These are phyloP conservation scores for Auxenochlorella pyrenoidosa DNA, from an alignment of 139 green algal genomes.

Conservation along the genomic window DNA sequence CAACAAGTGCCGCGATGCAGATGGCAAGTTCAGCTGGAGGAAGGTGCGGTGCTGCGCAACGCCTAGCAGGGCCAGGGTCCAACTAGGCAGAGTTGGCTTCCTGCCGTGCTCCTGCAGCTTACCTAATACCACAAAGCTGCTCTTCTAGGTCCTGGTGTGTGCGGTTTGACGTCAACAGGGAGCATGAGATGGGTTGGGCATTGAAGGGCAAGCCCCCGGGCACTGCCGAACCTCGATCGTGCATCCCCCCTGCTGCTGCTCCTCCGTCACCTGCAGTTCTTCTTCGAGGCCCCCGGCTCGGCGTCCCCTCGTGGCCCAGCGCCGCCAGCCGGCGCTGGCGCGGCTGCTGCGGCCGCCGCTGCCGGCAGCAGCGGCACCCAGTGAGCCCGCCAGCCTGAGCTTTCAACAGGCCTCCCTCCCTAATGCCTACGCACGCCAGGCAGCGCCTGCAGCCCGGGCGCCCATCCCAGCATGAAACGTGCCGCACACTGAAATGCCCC, in stretches of 20 bases:
- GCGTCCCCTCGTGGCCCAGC: neutral
- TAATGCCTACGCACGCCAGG: neutral
- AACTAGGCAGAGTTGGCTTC: no score
- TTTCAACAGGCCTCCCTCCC: neutral
- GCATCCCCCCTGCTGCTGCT: neutral
- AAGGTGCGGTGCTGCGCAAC: constrained; percentile 3
- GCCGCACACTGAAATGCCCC: no score
- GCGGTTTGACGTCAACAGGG: no score
- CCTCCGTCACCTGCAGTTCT: neutral
- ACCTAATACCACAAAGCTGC: no score
- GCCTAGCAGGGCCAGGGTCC: no score
- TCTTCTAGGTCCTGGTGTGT: neutral
- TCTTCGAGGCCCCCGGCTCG: constrained; percentile 12
- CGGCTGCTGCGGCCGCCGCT: neutral
- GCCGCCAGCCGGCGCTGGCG: neutral
- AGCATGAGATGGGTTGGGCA: no score
- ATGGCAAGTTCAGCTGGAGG: constrained; percentile 27
- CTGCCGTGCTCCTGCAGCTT: no score
- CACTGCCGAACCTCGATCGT: neutral
- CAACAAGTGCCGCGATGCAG: neutral
- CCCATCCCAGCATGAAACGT: neutral
- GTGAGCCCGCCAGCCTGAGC: neutral
- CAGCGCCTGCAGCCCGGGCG: neutral
- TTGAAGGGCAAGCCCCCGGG: neutral
- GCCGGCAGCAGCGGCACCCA: neutral